phyloP scores from a whole-genome alignment of 106 monocot species.

The Dendrobium catenatum region DNA sequence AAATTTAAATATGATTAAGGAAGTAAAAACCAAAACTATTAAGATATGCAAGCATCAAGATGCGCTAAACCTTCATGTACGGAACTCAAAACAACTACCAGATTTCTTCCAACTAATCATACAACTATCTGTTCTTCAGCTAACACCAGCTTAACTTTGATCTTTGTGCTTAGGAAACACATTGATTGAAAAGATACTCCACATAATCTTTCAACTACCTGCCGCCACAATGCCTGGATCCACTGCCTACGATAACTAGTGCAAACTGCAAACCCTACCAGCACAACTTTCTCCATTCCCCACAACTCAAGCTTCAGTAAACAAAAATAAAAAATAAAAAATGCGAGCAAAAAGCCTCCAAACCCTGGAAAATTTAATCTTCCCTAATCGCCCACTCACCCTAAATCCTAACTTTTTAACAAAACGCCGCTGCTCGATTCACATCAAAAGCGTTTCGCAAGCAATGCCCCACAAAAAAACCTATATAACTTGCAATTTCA shows the following conservation, averaged over 20 bases:
- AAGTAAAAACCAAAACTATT: neutral
- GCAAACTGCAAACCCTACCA: neutral
- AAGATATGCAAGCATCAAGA: neutral
- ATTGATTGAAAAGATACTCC: neutral
- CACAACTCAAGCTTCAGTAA: neutral
- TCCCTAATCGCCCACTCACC: neutral
- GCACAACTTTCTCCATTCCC: neutral
- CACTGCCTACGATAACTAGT: neutral
- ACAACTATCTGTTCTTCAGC: neutral
- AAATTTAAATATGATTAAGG: neutral
- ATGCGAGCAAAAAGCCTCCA: neutral
- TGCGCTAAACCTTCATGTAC: neutral
- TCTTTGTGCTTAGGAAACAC: neutral
- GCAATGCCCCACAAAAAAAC: neutral
- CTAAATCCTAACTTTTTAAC: neutral
- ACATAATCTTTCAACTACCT: neutral
- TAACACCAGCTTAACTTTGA: neutral
- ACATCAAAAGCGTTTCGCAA: neutral
- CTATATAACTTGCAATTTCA: neutral
- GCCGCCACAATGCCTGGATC: neutral
- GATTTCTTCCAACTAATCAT: neutral
- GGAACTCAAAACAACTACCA: neutral
- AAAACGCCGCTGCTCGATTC: neutral
- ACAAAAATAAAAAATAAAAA: neutral
- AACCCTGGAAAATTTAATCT: neutral